Evolutionary conservation across 768 basidiomycete genomes (phyloP), one percentile per base, ranked within the genome.

Genomic region (Termitomyces eurrhizus): DNA sequence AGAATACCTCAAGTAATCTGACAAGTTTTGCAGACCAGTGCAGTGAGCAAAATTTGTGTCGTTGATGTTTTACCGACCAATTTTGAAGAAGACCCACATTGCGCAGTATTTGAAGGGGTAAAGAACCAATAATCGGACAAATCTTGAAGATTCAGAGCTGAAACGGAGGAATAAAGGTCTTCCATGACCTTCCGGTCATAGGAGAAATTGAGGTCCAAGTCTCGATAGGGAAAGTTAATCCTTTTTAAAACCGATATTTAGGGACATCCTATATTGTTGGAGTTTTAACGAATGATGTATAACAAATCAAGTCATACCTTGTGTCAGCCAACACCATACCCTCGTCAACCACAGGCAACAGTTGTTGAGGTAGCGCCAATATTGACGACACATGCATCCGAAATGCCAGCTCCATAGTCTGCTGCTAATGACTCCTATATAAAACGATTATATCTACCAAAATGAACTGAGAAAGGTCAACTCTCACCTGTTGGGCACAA

Each of bases 181-280:
- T 98, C 93, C 82, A 98, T 87, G 53, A 97, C 83, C 54, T 81
- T 80, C 92, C 93, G 97, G 68, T 98, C 95, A 68, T 93, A 91
- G 48, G 84, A 82, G 37, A 81, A 79, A 7, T 82, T 81, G 29
- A 98, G 78, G 68, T 98, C 81, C 62, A 93, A 78, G 32, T 95
- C 90, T 57, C 85, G 77, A 72, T 97, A 98, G 0, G 97, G 97
- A 68, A 98, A 95, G 46, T 83, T 80, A 53, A 93, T 92, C 50
- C 88, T 84, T 51, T 85, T 80, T 32, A 98, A 78, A 14, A 97
- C 94, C 97, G 74, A 93, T 90, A 66, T 87, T 88, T 51, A 98
- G 79, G 29, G 83, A 79, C 78, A 95, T 87, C 64, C 96, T 86
- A 61, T 11, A 49, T 50, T 44, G 16, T 29, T 42, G 21, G 60